Conservation (phyloP, 345 rosid species). For the Dovyalis caffra region DNA sequence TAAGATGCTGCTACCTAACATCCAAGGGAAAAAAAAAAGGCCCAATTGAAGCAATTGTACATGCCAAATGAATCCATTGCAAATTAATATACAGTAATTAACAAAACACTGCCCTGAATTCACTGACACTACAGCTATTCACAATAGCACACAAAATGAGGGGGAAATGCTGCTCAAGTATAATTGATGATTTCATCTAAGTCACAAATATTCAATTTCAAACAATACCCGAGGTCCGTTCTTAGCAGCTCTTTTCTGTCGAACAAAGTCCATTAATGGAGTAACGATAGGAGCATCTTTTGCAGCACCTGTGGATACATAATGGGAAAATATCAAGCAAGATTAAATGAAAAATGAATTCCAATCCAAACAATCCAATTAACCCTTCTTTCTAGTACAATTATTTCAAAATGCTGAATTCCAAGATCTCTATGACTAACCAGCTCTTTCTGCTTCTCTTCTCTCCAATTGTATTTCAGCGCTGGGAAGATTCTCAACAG, state of each 20-base stretch:
- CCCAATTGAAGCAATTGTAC: neutral
- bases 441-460: constrained; percentile 66
- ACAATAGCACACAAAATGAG: neutral
- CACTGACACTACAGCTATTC: neutral
- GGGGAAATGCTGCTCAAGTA: neutral
- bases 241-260: constrained; percentile 65
- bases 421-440: constrained; percentile 30
- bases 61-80: neutral
- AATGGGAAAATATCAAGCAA: neutral
- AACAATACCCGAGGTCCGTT: constrained; percentile 52
- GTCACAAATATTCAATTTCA: neutral
- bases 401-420: neutral
- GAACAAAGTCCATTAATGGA: constrained; percentile 80
- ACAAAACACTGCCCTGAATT: neutral
- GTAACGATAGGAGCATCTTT: constrained; percentile 57
- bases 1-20: neutral
- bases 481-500: constrained; percentile 76
- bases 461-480: constrained; percentile 73
- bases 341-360: neutral
- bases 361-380: neutral
- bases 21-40: neutral
- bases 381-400: neutral
- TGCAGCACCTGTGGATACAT: constrained; percentile 34
- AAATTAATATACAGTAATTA: neutral
- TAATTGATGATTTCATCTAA: neutral